Conservation (phyloP, 208 protist species). For the Trypanosoma rangeli region DNA sequence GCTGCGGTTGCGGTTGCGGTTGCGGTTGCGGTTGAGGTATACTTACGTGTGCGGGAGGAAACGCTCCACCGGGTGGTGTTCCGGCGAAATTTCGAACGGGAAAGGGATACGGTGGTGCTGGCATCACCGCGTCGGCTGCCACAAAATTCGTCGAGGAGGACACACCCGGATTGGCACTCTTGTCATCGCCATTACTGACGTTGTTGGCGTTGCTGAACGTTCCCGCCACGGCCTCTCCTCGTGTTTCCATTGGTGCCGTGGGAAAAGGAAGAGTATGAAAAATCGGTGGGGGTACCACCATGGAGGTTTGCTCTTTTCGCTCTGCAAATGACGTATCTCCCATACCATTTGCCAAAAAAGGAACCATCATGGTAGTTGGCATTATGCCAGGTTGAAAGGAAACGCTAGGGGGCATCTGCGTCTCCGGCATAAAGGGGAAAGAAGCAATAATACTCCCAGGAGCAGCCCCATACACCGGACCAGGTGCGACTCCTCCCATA, state of each 20-base stretch:
- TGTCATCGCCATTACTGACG: background rate
- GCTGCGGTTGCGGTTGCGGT: slow-evolving; percentile 19
- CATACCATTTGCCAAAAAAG: background rate
- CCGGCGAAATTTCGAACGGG: background rate
- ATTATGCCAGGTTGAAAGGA: background rate
- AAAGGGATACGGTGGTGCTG: background rate
- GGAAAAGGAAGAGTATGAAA: background rate
- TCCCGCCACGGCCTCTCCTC: background rate
- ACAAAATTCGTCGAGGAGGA: background rate
- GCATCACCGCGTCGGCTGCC: background rate
- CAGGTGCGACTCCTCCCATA: background rate
- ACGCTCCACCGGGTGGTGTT: background rate
- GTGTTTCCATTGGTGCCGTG: background rate
- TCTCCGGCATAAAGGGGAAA: background rate
- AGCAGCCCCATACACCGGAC: background rate
- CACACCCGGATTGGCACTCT: background rate
- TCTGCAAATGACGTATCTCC: background rate
- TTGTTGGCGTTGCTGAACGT: background rate
- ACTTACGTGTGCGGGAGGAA: background rate
- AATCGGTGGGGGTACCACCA: background rate
- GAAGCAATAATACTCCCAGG: background rate
- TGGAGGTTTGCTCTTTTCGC: background rate
- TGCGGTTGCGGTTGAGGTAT: slow-evolving; percentile 4
- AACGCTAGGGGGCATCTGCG: background rate
- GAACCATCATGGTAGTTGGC: background rate